These are phyloP conservation scores for Fusarium heterosporum DNA, from an alignment of 2,329 filamentous ascomycete species.

Conservation along the genomic window DNA sequence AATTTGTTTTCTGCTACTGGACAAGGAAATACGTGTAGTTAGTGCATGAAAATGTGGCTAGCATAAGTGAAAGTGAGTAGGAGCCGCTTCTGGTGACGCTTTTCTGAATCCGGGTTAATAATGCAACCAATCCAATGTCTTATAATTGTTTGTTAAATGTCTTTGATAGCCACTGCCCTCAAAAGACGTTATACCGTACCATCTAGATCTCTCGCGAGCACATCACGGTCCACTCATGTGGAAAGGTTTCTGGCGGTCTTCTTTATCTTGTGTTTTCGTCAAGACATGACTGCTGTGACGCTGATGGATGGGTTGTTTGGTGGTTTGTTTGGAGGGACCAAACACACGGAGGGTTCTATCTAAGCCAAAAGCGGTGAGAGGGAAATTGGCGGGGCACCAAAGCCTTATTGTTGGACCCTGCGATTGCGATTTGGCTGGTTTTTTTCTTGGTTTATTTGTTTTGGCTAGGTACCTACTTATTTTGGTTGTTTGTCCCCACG, in stretches of 20 bases:
- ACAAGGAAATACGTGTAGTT: too few species aligned
- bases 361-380: slow-evolving; percentile 41
- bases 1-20: too few species aligned
- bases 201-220: background rate
- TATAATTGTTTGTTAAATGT: background rate
- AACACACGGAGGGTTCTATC: slow-evolving; percentile 28
- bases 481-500: slow-evolving; percentile 5
- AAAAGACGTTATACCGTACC: too few species aligned
- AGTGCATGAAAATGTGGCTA: too few species aligned
- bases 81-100: too few species aligned
- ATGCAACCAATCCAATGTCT: slow-evolving; percentile 13
- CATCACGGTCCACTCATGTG: background rate
- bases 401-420: slow-evolving; percentile 40
- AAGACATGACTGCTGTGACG: slow-evolving; percentile 9
- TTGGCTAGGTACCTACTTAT: background rate
- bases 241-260: background rate
- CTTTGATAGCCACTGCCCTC: too few species aligned
- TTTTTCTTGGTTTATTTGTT: slow-evolving; percentile 23
- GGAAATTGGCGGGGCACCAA: slow-evolving; percentile 28
- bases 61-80: too few species aligned
- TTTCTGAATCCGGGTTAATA: slow-evolving; percentile 3
- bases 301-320: background rate
- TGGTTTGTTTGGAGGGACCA: background rate
- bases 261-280: background rate
- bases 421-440: slow-evolving; percentile 43